These are phyloP conservation scores for Amyloporia xantha DNA, from an alignment of 768 basidiomycete genomes.

Conservation along the genomic window DNA sequence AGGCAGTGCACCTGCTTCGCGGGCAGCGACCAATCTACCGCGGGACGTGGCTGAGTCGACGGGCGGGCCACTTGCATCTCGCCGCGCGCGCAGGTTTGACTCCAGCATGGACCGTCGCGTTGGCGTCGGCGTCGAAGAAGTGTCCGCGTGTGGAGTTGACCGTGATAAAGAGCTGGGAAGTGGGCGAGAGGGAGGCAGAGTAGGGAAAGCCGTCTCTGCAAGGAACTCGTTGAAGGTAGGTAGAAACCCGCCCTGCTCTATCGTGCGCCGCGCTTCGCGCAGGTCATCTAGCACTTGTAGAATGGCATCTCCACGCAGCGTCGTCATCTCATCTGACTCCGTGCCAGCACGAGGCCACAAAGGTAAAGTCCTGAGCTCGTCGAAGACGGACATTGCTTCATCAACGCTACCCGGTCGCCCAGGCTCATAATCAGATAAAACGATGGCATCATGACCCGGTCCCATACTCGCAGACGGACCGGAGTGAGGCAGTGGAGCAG, in stretches of 20 bases:
- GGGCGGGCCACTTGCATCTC: background rate
- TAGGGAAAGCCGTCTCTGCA: too few relatives aligned
- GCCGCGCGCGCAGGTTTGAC: background rate
- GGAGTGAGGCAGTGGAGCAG: background rate
- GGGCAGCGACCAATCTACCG: conserved; percentile 16
- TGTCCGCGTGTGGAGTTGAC: background rate
- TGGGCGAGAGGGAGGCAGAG: too few relatives aligned
- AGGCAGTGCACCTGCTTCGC: conserved; percentile 8
- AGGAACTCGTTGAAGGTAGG: background rate
- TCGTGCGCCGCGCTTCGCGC: background rate
- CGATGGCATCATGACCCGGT: conserved; percentile 20
- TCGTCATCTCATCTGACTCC: too few relatives aligned
- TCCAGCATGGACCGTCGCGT: conserved; percentile 1
- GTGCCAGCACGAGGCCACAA: too few relatives aligned
- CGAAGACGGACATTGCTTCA: background rate
- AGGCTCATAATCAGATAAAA: conserved; percentile 11
- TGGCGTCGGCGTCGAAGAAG: background rate
- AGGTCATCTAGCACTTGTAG: too few relatives aligned
- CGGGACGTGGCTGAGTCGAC: conserved; percentile 13
- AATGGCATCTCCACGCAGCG: too few relatives aligned
- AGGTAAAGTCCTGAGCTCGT: background rate
- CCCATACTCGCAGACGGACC: conserved; percentile 14
- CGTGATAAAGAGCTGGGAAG: too few relatives aligned
- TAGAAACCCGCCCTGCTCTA: background rate
- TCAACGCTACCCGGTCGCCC: background rate